Evolutionary conservation across 768 basidiomycete species (phyloP).

Genomic region (Chalciporus chontae): DNA sequence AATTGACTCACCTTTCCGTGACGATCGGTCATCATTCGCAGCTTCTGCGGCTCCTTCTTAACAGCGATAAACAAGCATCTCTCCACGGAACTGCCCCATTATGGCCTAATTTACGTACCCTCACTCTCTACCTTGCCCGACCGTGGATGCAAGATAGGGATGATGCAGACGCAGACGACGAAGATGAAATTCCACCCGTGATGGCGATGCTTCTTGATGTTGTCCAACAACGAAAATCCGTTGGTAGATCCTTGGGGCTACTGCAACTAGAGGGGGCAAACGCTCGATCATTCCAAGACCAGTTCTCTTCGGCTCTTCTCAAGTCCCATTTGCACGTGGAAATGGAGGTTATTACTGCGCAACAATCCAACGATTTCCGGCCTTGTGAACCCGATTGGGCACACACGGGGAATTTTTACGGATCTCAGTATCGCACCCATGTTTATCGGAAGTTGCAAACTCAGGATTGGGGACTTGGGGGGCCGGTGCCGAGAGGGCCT

Average conservation of each 20-base stretch:
- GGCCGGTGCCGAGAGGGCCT: constrained; percentile 23
- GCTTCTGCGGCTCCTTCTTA: constrained; percentile 30
- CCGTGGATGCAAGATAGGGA: constrained; percentile 31
- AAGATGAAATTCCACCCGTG: constrained; percentile 28
- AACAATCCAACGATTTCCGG: constrained; percentile 15
- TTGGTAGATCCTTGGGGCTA: constrained; percentile 24
- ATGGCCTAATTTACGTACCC: constrained; percentile 30
- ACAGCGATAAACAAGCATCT: constrained; percentile 33
- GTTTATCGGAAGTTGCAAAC: constrained; percentile 30
- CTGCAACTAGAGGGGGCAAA: constrained; percentile 27
- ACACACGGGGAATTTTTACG: constrained; percentile 26
- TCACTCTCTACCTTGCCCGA: constrained; percentile 26
- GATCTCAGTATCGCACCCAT: constrained; percentile 28
- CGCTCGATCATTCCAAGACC: constrained; percentile 25
- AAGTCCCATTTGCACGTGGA: constrained; percentile 28
- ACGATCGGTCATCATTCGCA: constrained; percentile 32
- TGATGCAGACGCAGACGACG: constrained; percentile 30
- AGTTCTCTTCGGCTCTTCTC: constrained; percentile 19
- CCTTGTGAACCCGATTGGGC: constrained; percentile 29
- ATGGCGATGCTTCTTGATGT: constrained; percentile 32
- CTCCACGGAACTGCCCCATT: constrained; percentile 29
- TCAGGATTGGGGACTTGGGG: constrained; percentile 24
- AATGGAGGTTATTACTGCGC: constrained; percentile 16
- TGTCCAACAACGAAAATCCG: constrained; percentile 28
- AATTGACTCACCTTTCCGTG: constrained; percentile 33